Evolutionary conservation across 2,329 filamentous ascomycete species (phyloP).

Genomic region (Tetracladium maxilliforme): DNA sequence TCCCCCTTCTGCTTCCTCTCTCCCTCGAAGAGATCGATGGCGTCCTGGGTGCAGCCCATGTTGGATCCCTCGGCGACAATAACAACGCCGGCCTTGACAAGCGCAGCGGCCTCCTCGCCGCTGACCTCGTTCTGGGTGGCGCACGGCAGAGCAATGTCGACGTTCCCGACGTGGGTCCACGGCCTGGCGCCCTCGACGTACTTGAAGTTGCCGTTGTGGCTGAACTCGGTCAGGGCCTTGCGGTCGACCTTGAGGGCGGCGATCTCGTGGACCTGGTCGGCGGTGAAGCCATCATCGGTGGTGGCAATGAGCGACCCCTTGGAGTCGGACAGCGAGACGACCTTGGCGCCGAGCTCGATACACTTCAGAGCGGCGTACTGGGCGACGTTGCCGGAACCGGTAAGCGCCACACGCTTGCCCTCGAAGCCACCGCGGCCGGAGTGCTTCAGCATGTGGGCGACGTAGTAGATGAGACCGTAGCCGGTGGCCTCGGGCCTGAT

Average conservation of each 20-base stretch:
- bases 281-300: conserved; percentile 56
- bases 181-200: conserved; percentile 81
- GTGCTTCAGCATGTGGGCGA: conserved; percentile 88
- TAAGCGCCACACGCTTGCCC: conserved; percentile 90
- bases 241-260: conserved; percentile 77
- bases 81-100: conserved; percentile 61
- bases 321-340: conserved; percentile 88
- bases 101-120: conserved; percentile 72
- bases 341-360: conserved; percentile 86
- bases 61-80: conserved; percentile 95
- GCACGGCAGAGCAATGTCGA: conserved; percentile 83
- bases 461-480: conserved; percentile 93
- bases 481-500: conserved; percentile 96
- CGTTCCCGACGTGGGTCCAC: conserved; percentile 79
- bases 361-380: conserved; percentile 95
- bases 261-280: conserved; percentile 66
- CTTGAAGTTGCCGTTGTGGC: conserved; percentile 53
- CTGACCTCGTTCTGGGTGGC: conserved; percentile 98
- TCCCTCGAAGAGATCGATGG: conserved; percentile 84
- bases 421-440: conserved; percentile 73
- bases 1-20: conserved; percentile 54
- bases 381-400: conserved; percentile 93
- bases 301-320: conserved; percentile 70
- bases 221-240: conserved; percentile 64
- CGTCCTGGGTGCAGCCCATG: conserved; percentile 96